These are phyloP conservation scores for Phlebopus sp. DNA, from an alignment of 1,284 basidiomycete genomes.

Conservation along the genomic window DNA sequence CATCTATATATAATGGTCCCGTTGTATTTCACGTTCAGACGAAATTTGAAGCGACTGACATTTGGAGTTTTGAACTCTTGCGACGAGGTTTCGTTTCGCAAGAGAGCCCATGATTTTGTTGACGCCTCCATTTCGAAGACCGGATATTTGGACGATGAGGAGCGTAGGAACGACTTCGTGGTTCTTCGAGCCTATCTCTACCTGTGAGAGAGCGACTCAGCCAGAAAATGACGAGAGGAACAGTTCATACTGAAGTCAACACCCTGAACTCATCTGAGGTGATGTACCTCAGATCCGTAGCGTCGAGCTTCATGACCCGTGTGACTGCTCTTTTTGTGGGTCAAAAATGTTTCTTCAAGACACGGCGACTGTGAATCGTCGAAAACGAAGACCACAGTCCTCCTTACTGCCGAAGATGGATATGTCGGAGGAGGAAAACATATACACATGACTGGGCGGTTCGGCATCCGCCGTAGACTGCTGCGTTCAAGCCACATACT, in stretches of 20 bases:
- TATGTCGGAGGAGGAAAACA: no score
- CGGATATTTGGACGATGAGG: slow-evolving; percentile 90
- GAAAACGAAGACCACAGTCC: no score
- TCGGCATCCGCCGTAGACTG: no score
- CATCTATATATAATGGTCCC: slow-evolving; percentile 55
- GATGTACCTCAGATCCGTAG: slow-evolving; percentile 92
- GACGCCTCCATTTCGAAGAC: slow-evolving; percentile 86
- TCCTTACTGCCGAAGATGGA: no score
- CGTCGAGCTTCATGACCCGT: slow-evolving; percentile 83
- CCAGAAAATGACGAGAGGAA: slow-evolving; percentile 1
- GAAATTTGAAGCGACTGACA: slow-evolving; percentile 50
- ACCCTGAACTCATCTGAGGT: slow-evolving; percentile 93
- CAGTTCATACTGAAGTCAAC: slow-evolving; percentile 74
- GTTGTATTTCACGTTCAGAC: slow-evolving; percentile 6
- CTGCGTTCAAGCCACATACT: no score
- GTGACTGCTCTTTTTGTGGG: neutral
- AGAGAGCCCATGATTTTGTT: slow-evolving; percentile 91
- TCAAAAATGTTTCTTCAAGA: neutral
- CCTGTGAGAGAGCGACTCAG: slow-evolving; percentile 43
- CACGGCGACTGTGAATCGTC: neutral
- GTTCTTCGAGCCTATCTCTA: slow-evolving; percentile 98
- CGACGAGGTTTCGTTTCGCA: slow-evolving; percentile 89
- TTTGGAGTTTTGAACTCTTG: slow-evolving; percentile 87
- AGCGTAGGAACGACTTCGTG: slow-evolving; percentile 92
- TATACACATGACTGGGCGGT: no score